These are phyloP conservation scores for Hortaea sp. DNA, from an alignment of 2,329 filamentous ascomycete species.

Conservation along the genomic window DNA sequence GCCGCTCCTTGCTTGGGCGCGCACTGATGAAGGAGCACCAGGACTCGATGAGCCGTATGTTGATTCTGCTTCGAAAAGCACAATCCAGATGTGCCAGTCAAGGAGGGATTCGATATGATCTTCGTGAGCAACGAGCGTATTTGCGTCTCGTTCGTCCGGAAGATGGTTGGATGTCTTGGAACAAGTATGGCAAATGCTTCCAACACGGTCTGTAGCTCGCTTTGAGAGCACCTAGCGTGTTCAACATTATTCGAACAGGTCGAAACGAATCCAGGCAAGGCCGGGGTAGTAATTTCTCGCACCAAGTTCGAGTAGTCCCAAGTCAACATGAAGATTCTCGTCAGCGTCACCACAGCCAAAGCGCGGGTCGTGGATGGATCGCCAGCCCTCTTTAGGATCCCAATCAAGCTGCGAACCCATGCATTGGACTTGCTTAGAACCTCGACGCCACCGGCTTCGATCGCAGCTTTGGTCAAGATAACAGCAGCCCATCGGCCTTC, in stretches of 20 bases:
- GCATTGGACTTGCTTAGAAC: slow-evolving; percentile 60
- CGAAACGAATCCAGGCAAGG: slow-evolving; percentile 62
- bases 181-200: slow-evolving; percentile 62
- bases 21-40: slow-evolving; percentile 65
- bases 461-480: slow-evolving; percentile 65
- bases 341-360: slow-evolving; percentile 64
- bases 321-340: slow-evolving; percentile 73
- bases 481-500: slow-evolving; percentile 71
- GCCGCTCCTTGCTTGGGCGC: slow-evolving; percentile 67
- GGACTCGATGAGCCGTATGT: slow-evolving; percentile 52
- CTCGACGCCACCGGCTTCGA: slow-evolving; percentile 81
- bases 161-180: slow-evolving; percentile 71
- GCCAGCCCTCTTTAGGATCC: slow-evolving; percentile 66
- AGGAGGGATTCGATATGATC: slow-evolving; percentile 33
- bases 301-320: slow-evolving; percentile 74
- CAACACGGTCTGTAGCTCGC: slow-evolving; percentile 53
- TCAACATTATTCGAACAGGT: slow-evolving; percentile 57
- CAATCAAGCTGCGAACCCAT: slow-evolving; percentile 70
- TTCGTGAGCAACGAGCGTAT: slow-evolving; percentile 32
- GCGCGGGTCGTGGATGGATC: slow-evolving; percentile 68
- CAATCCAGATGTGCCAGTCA: neutral
- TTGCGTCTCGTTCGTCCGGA: slow-evolving; percentile 64
- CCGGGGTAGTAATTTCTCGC: slow-evolving; percentile 79
- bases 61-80: slow-evolving; percentile 13
- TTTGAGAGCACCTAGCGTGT: slow-evolving; percentile 24